A percentile compares a stretch with the other conserved stretches of the same genome.
Conservation (phyloP, 345 rosid species). For the Kernera saxatilis region DNA sequence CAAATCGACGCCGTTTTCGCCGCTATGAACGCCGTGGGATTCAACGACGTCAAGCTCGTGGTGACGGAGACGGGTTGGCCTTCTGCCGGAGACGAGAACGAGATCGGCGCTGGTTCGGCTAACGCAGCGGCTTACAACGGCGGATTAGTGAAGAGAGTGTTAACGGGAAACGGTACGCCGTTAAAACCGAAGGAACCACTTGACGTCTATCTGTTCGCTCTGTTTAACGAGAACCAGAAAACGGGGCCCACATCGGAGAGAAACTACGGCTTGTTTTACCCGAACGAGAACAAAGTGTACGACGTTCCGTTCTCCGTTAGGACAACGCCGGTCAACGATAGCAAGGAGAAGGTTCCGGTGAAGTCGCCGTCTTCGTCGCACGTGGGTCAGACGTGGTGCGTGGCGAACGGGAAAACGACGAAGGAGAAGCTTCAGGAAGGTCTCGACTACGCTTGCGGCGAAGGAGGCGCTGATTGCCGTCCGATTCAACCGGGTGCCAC, state of each 20-base stretch:
- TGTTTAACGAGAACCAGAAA: conserved; percentile 84
- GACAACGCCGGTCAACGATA: conserved; percentile 28
- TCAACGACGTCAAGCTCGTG: conserved; percentile 51
- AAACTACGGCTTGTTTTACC: conserved; percentile 90
- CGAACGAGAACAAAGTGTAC: conserved; percentile 65
- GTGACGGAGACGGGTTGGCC: conserved; percentile 99
- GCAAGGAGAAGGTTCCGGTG: conserved; percentile 36
- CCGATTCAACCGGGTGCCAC: conserved; percentile 74
- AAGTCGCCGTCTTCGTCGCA: neutral
- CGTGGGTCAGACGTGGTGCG: conserved; percentile 81
- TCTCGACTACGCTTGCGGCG: conserved; percentile 82
- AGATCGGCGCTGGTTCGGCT: conserved; percentile 53
- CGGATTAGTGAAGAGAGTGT: conserved; percentile 59
- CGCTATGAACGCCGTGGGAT: conserved; percentile 67
- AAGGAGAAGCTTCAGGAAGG: conserved; percentile 58
- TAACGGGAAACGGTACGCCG: conserved; percentile 77
- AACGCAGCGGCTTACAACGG: conserved; percentile 91
- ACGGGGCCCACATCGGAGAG: conserved; percentile 84
- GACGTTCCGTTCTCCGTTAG: conserved; percentile 44
- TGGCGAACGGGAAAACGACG: conserved; percentile 48
- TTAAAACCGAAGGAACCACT: conserved; percentile 59
- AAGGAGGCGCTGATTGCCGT: conserved; percentile 89
- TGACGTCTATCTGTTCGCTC: conserved; percentile 69
- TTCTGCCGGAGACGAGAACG: conserved; percentile 72
- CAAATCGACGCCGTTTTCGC: conserved; percentile 88